These are phyloP conservation scores for Didymella sp. DNA, from an alignment of 2,329 filamentous ascomycete species.

Conservation along the genomic window DNA sequence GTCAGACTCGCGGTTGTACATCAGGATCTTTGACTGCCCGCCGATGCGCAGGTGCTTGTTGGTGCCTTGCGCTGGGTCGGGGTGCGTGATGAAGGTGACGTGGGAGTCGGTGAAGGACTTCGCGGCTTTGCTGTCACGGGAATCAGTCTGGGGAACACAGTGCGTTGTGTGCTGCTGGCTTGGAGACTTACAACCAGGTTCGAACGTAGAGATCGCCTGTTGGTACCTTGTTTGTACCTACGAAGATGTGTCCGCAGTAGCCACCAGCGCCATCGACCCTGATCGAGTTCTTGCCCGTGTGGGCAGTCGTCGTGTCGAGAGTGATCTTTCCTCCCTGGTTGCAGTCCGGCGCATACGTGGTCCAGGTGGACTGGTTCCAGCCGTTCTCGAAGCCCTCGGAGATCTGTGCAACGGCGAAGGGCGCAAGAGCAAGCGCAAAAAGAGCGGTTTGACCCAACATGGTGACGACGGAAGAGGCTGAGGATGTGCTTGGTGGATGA, in stretches of 20 bases:
- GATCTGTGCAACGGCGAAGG: slow-evolving; percentile 60
- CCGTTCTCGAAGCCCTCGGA: slow-evolving; percentile 65
- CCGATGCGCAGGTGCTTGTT: slow-evolving; percentile 69
- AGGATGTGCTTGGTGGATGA: background rate
- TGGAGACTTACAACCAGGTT: slow-evolving; percentile 60
- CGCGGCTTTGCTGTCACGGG: slow-evolving; percentile 58
- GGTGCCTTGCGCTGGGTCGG: slow-evolving; percentile 62
- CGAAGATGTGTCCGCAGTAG: slow-evolving; percentile 62
- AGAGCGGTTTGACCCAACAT: slow-evolving; percentile 57
- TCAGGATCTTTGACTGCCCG: slow-evolving; percentile 66
- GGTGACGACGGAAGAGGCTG: background rate
- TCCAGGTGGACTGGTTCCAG: slow-evolving; percentile 65
- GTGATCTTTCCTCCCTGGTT: slow-evolving; percentile 65
- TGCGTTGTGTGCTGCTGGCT: background rate
- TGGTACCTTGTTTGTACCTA: slow-evolving; percentile 64
- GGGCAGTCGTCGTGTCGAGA: slow-evolving; percentile 64
- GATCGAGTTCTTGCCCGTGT: slow-evolving; percentile 73
- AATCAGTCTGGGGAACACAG: slow-evolving; percentile 3
- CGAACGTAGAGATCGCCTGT: slow-evolving; percentile 65
- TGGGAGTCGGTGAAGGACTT: slow-evolving; percentile 66
- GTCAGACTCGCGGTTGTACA: slow-evolving; percentile 70
- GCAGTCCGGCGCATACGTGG: slow-evolving; percentile 66
- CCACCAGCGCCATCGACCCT: slow-evolving; percentile 71
- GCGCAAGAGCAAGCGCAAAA: slow-evolving; percentile 55
- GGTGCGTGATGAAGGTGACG: slow-evolving; percentile 70